A percentile compares a stretch with the other conserved stretches of the same genome.
These are phyloP conservation scores for Prasinococcaceae sp. DNA, from an alignment of 139 green algal species.

Conservation along the genomic window DNA sequence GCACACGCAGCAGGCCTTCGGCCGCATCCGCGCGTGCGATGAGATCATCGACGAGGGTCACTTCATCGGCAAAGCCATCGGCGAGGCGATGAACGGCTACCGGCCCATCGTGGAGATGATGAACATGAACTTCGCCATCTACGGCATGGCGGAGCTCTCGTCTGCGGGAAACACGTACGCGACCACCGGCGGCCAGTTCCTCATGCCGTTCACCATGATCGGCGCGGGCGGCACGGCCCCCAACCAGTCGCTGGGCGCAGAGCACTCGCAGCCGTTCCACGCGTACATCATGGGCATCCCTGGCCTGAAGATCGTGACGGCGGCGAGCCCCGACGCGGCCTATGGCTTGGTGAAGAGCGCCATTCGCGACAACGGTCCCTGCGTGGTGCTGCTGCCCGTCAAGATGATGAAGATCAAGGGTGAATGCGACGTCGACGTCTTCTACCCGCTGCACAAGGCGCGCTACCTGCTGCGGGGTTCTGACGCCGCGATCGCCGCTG, in stretches of 20 bases:
- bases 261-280: constrained; percentile 91
- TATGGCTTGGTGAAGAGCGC: constrained; percentile 10
- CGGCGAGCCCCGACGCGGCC: constrained; percentile 7
- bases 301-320: constrained; percentile 43
- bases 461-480: constrained; percentile 57
- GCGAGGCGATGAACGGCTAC: constrained; percentile 88
- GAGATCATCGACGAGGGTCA: constrained; percentile 78
- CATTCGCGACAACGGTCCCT: constrained; percentile 15
- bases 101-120: constrained; percentile 91
- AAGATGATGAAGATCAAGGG: constrained; percentile 18
- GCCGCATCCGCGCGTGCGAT: constrained; percentile 5
- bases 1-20: constrained; percentile 16
- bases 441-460: constrained; percentile 59
- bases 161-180: constrained; percentile 16
- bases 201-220: constrained; percentile 72
- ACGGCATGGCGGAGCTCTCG: constrained; percentile 16
- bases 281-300: constrained; percentile 94
- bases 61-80: constrained; percentile 94
- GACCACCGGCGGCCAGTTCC: constrained; percentile 88
- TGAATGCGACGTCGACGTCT: constrained; percentile 33
- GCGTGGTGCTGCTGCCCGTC: constrained; percentile 11
- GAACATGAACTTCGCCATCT: constrained; percentile 85
- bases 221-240: constrained; percentile 73
- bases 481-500: background rate
- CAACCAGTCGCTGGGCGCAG: constrained; percentile 70